These are phyloP conservation scores for Apocynum venetum DNA, from an alignment of 257 asterid genomes.

Conservation along the genomic window DNA sequence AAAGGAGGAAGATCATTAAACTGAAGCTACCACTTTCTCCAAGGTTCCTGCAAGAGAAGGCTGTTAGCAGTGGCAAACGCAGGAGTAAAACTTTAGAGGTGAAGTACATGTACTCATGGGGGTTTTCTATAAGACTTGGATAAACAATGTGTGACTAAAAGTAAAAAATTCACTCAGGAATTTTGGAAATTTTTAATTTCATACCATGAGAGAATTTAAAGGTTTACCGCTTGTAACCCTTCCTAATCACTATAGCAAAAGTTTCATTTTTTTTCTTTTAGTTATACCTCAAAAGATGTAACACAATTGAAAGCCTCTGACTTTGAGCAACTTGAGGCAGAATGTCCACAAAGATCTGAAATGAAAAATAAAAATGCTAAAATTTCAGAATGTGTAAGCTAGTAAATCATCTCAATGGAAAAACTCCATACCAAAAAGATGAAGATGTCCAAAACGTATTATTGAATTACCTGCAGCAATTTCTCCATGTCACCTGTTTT, in stretches of 20 bases:
- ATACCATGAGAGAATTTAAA: background rate
- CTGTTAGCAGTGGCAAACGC: constrained; percentile 27
- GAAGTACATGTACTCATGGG: background rate
- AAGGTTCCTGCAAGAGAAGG: constrained; percentile 60
- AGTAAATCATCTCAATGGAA: background rate
- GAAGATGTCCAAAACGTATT: constrained; percentile 7
- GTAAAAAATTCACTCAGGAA: background rate
- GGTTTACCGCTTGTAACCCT: background rate
- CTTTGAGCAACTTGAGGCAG: constrained; percentile 73
- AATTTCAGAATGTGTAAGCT: constrained; percentile 18
- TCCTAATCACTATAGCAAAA: background rate
- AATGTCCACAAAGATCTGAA: constrained; percentile 71
- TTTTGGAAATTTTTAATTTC: background rate
- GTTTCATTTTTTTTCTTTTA: background rate
- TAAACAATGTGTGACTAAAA: background rate
- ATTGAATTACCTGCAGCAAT: constrained; percentile 69
- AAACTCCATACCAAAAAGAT: background rate
- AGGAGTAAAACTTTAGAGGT: background rate
- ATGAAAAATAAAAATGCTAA: constrained; percentile 7
- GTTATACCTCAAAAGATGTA: constrained; percentile 64
- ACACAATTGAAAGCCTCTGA: constrained; percentile 59
- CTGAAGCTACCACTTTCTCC: constrained; percentile 80
- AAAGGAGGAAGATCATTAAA: constrained; percentile 66
- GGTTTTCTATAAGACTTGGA: background rate
- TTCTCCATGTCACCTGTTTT: constrained; percentile 47